phyloP scores from a whole-genome alignment of 2,329 filamentous ascomycete species.

The Geosmithia putterillii region DNA sequence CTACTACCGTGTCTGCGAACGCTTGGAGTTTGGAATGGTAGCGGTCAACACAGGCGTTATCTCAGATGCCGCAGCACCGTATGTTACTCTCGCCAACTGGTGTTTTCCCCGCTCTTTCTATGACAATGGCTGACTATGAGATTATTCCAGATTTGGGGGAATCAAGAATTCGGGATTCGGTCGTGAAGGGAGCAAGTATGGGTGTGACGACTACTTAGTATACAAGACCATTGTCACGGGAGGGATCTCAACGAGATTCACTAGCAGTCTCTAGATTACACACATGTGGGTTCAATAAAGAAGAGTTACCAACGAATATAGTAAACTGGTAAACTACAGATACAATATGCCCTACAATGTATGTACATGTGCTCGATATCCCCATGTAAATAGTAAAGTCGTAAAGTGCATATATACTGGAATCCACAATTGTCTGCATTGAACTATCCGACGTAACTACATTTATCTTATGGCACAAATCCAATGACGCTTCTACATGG shows the following conservation, averaged over 20 bases:
- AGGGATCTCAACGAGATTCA: neutral
- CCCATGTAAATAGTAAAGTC: too few species aligned
- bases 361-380: too few species aligned
- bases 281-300: too few species aligned
- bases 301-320: too few species aligned
- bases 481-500: too few species aligned
- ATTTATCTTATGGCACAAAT: too few species aligned
- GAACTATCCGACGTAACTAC: too few species aligned
- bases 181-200: slow-evolving; percentile 34
- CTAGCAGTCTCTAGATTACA: neutral
- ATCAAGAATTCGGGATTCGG: slow-evolving; percentile 35
- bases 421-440: too few species aligned
- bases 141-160: slow-evolving; percentile 21
- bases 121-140: neutral
- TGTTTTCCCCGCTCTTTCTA: too few species aligned
- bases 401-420: too few species aligned
- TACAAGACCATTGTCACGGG: neutral
- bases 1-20: slow-evolving; percentile 28
- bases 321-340: too few species aligned
- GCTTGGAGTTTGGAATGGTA: slow-evolving; percentile 32
- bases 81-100: slow-evolving; percentile 3
- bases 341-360: too few species aligned
- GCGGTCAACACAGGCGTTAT: slow-evolving; percentile 19
- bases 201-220: slow-evolving; percentile 26
- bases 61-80: slow-evolving; percentile 27